Evolutionary conservation across 257 asterid species (phyloP).

Genomic region (Solanum corneliomulleri): DNA sequence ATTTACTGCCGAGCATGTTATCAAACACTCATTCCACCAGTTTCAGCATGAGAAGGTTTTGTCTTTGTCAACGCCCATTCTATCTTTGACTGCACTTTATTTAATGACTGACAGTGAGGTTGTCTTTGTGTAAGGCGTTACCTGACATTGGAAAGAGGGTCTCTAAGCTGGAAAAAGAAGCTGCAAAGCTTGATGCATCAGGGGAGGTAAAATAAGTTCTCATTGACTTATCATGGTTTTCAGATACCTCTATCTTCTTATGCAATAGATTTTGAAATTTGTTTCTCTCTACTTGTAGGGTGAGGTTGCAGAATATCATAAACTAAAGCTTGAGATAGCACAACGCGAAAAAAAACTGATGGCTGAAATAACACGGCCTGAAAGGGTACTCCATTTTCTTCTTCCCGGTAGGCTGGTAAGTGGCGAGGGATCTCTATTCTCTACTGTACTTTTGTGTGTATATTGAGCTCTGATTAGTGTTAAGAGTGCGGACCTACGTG

Average conservation of each 20-base stretch:
- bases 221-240: not conserved
- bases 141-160: conserved; percentile 85
- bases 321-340: conserved; percentile 65
- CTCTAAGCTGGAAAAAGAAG: conserved; percentile 82
- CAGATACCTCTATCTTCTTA: not conserved
- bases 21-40: conserved; percentile 85
- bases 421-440: not conserved
- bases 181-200: conserved; percentile 78
- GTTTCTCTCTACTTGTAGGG: conserved; percentile 35
- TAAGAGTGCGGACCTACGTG: not conserved
- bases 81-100: not conserved
- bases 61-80: not conserved
- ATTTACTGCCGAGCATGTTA: conserved; percentile 96
- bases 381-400: conserved; percentile 78
- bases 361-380: conserved; percentile 84
- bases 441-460: not conserved
- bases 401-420: conserved; percentile 95
- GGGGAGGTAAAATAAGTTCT: conserved; percentile 56
- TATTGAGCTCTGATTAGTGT: not conserved
- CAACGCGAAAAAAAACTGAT: conserved; percentile 78
- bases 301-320: conserved; percentile 85
- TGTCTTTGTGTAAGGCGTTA: conserved; percentile 46
- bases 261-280: not conserved
- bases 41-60: conserved; percentile 92
- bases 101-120: conserved; percentile 8